Evolutionary conservation across 164 flowering plant genomes (phyloP).

Genomic region (Dillenia suffruticosa): DNA sequence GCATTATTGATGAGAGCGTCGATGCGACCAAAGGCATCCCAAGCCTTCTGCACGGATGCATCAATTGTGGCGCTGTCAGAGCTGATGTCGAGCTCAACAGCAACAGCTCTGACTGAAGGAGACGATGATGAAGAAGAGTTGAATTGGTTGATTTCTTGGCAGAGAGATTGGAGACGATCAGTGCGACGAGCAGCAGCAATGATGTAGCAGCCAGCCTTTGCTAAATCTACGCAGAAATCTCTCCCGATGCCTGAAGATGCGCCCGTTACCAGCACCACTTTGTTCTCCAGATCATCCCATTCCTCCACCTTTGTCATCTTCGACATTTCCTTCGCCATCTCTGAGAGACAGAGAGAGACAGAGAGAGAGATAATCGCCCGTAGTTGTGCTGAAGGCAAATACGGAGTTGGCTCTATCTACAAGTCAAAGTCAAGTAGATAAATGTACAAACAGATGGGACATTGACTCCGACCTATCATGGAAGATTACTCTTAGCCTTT

Average conservation of each 20-base stretch:
- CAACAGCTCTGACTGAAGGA: slow-evolving; percentile 19
- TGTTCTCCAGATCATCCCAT: slow-evolving; percentile 23
- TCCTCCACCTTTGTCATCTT: slow-evolving; percentile 17
- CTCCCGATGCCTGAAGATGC: slow-evolving; percentile 47
- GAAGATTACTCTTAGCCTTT: too few relatives aligned
- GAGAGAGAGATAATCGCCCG: not conserved
- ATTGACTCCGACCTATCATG: too few relatives aligned
- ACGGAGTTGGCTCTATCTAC: too few relatives aligned
- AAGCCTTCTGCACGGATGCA: slow-evolving; percentile 24
- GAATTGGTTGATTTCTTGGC: slow-evolving; percentile 30
- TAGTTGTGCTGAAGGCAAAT: too few relatives aligned
- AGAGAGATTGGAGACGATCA: slow-evolving; percentile 36
- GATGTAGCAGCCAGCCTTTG: slow-evolving; percentile 34
- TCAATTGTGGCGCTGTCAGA: slow-evolving; percentile 26
- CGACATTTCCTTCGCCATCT: too few relatives aligned
- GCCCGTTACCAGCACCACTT: slow-evolving; percentile 49
- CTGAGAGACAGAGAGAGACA: slow-evolving; percentile 5
- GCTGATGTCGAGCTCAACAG: slow-evolving; percentile 36
- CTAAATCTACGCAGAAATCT: slow-evolving; percentile 33
- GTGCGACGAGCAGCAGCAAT: slow-evolving; percentile 44
- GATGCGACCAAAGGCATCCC: slow-evolving; percentile 40
- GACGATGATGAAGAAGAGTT: not conserved
- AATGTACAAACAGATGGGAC: too few relatives aligned
- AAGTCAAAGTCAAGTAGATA: too few relatives aligned
- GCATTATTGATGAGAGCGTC: slow-evolving; percentile 44